Percentiles rank a stretch among this genome's conserved stretches.
Evolutionary conservation across 1,139 yeast genomes (phyloP).

Genomic region (Sugiyamaella castrensis): DNA sequence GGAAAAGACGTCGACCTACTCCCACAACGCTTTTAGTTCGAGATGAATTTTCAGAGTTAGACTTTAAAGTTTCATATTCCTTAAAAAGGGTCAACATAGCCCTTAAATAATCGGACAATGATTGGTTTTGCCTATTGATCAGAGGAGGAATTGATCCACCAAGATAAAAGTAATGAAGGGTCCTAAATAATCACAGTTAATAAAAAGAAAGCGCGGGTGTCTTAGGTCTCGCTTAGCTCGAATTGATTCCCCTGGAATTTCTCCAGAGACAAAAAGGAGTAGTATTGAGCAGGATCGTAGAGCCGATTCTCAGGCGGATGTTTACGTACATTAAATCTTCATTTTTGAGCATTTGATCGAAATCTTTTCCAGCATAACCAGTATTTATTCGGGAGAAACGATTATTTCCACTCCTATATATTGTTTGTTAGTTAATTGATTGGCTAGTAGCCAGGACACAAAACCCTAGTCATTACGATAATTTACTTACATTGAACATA

Average conservation of each 20-base stretch:
- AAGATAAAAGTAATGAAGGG: slow-evolving; percentile 26
- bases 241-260: too few relatives aligned
- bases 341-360: slow-evolving; percentile 21
- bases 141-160: slow-evolving; percentile 30
- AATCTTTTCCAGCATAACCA: slow-evolving; percentile 21
- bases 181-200: neutral
- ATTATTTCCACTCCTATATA: too few relatives aligned
- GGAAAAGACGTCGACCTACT: slow-evolving; percentile 30
- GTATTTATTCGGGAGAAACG: neutral
- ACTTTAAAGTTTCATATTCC: slow-evolving; percentile 27
- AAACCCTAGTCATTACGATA: too few relatives aligned
- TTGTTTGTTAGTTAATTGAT: too few relatives aligned
- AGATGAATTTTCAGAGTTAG: slow-evolving; percentile 21
- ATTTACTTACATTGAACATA: slow-evolving; percentile 28
- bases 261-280: too few relatives aligned
- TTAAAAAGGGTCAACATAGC: slow-evolving; percentile 24
- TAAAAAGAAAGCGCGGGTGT: too few relatives aligned
- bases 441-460: too few relatives aligned
- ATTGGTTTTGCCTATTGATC: slow-evolving; percentile 18
- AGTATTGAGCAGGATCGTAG: neutral
- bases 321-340: slow-evolving; percentile 8
- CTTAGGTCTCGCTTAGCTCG: too few relatives aligned
- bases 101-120: slow-evolving; percentile 25
- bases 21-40: slow-evolving; percentile 25
- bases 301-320: too few relatives aligned